Conservation (phyloP, 106 monocot species). For the Triglochin maritima region DNA sequence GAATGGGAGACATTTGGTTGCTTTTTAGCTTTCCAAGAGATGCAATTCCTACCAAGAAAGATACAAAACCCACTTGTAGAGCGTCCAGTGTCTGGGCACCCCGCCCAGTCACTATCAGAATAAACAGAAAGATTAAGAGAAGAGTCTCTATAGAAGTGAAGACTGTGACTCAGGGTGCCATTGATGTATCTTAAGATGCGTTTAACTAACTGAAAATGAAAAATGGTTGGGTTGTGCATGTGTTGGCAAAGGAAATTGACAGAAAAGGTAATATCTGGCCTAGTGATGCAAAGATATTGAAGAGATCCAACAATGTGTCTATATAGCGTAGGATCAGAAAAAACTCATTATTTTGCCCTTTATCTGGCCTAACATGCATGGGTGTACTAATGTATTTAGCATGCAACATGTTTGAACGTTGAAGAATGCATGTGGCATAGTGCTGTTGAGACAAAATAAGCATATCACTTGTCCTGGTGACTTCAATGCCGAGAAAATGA, state of each 20-base stretch:
- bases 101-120: background rate
- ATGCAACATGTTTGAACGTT: background rate
- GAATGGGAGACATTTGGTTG: slow-evolving; percentile 3
- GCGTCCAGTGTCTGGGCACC: background rate
- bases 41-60: background rate
- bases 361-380: background rate
- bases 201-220: background rate
- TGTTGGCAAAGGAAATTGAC: background rate
- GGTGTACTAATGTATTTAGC: background rate
- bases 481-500: background rate
- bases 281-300: slow-evolving; percentile 1
- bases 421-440: background rate
- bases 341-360: too few species aligned
- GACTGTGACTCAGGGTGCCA: background rate
- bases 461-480: background rate
- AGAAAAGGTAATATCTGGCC: background rate
- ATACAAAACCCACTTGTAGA: background rate
- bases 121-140: background rate
- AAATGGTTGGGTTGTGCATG: background rate
- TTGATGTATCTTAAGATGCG: background rate
- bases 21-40: slow-evolving; percentile 3
- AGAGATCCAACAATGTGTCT: background rate
- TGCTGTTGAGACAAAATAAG: background rate
- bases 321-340: slow-evolving; percentile 1
- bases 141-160: background rate